Base-by-base conservation (phyloP, 345 rosid genomes). In the Citrus trifoliata region DNA sequence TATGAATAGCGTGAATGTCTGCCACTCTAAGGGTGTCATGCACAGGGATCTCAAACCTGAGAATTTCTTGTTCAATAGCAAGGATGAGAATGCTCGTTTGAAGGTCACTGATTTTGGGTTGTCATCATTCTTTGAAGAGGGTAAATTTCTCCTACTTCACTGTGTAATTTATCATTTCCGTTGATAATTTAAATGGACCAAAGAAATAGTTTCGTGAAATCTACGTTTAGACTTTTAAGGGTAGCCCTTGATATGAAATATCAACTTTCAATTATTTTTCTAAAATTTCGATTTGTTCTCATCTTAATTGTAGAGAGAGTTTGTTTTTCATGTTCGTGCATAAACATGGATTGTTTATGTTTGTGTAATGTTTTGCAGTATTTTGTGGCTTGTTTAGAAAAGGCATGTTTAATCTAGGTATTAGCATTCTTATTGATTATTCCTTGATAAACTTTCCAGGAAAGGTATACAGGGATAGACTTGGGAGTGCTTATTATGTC, bases 11-110 rank as follows among this genome's bases (percentile, higher is more conserved):
- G 97, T 95, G 28, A 90, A 91, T 67, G 88, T 88, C 63, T 95
- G 97, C 59, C 97, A 95, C 83, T 93, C 90, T 75, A 91, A 93
- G 96, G 97, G 97, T 42, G 98, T 94, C 71, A 84, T 92, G 88
- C 98, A 92, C 74, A 90, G 95, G 76, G 97, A 94, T 76, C 90
- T 94, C 64, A 95, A 95, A 90, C 98, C 98, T 12, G 98, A 93
- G 91, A 95, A 95, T 85, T 93, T 95, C 92, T 85, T 95, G 88
- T 78, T 95, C 25, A 75, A 93, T 58, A 89, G 89, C 74, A 88
- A 88, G 85, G 90, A 77, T 71, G 93, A 91, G 80, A 86, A 82
- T 51, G 93, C 97, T 1, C 80, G 67, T 53, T 74, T 95, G 63
- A 93, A 95, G 83, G 94, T 97, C 37, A 93, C 97, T 5, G 97